Conservation (phyloP, 75 land plant species). For the Cryptomeria japonica region DNA sequence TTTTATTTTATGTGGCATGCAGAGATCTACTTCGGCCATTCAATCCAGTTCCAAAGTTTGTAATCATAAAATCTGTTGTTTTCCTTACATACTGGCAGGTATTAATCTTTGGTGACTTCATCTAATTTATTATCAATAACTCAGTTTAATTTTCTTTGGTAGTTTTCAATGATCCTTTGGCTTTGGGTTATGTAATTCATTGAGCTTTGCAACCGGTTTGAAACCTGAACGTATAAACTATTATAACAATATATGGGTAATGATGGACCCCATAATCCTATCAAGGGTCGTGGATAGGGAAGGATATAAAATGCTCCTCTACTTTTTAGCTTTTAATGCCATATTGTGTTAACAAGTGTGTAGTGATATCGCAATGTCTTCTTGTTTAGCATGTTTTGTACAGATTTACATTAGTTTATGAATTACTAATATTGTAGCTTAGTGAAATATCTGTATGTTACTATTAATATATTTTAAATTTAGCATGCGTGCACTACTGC, state of each 20-base stretch:
- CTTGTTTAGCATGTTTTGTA: neutral
- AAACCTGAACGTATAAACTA: neutral
- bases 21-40: conserved; percentile 91
- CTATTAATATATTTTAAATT: neutral
- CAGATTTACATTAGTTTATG: neutral
- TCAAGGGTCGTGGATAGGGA: neutral
- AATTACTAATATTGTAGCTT: neutral
- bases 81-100: conserved; percentile 99
- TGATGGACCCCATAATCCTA: neutral
- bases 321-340: neutral
- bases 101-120: neutral
- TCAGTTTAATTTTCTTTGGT: neutral
- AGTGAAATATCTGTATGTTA: neutral
- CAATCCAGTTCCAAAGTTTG: conserved; percentile 94
- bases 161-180: conserved; percentile 5
- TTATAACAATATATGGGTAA: neutral
- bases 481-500: neutral
- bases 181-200: neutral
- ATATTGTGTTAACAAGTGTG: neutral
- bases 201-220: neutral
- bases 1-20: conserved; percentile 93
- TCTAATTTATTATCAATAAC: neutral
- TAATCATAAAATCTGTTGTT: conserved; percentile 96
- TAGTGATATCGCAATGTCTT: neutral
- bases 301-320: neutral